Evolutionary conservation across 345 rosid species (phyloP), one percentile per base, ranked within the genome.

Genomic region (Eucalyptus erythrocorys): DNA sequence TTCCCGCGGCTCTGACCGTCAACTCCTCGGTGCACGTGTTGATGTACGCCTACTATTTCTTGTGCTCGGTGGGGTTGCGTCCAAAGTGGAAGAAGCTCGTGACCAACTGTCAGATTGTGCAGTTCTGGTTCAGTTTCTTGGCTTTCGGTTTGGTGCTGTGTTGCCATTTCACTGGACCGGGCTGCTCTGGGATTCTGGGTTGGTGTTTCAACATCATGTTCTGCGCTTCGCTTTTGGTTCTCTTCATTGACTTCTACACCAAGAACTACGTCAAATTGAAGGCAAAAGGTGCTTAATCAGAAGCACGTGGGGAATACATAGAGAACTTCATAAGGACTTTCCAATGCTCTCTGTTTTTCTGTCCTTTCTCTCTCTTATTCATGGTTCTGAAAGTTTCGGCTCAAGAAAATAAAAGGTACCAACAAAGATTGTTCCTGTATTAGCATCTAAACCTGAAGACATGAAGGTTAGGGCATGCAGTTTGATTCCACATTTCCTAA

Each of bases 1-100:
- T 95, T 87, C 97, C 97, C 1, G 87, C 90, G 1, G 99, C 92
- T 14, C 90, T 96, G 17, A 88, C 95, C 40, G 92, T 94, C 43
- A 96, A 96, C 45, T 90, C 95, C 2, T 53, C 89, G 13, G 99
- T 96, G 6, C 99, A 96, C 40, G 96, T 96, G 37, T 17, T 94
- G 10, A 96, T 96, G 97, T 96, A 96, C 91, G 90, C 87, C 32
- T 96, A 96, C 88, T 96, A 96, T 71, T 88, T 96, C 1, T 89
- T 91, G 22, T 95, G 95, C 48, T 95, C 96, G 16, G 53, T 94
- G 10, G 99, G 96, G 14, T 61, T 89, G 57, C 92, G 95, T 10
- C 99, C 99, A 0, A 95, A 11, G 89, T 96, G 99, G 98, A 96
- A 96, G 94, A 94, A 94, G 86, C 53, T 94, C 91, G 98, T 96